phyloP scores from a whole-genome alignment of 441 rosid genomes.

The Pelargonium fulgidum region DNA sequence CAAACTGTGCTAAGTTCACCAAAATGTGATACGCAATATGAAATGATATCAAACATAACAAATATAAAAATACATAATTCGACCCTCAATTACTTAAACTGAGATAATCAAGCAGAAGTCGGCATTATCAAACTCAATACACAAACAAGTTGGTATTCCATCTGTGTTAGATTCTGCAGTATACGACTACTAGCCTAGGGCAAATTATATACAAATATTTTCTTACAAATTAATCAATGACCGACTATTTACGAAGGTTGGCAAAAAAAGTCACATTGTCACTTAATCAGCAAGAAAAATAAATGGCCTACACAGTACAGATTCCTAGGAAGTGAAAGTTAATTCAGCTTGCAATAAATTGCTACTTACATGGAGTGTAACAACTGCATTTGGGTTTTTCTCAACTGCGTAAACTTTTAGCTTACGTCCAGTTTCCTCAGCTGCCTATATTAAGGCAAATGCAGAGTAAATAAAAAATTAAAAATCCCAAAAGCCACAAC shows the following conservation, averaged over 20 bases:
- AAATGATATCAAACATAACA: no score
- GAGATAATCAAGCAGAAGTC: no score
- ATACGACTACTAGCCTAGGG: no score
- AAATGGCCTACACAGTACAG: background rate
- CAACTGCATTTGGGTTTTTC: constrained; percentile 98
- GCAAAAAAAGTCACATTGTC: background rate
- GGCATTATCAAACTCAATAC: no score
- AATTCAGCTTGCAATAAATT: constrained; percentile 14
- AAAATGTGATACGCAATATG: no score
- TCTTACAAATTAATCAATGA: background rate
- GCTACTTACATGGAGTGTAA: constrained; percentile 87
- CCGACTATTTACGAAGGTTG: background rate
- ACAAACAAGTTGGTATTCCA: no score
- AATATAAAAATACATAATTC: no score
- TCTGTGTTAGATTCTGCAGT: no score
- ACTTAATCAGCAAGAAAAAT: background rate
- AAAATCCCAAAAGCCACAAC: constrained; percentile 13
- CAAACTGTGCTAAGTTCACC: no score
- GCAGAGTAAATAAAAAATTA: constrained; percentile 19
- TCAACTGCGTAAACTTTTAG: constrained; percentile 89
- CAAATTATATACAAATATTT: background rate
- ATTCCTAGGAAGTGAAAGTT: background rate
- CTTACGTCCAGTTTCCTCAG: constrained; percentile 89
- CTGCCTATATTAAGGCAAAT: constrained; percentile 55
- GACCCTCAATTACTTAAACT: no score